phyloP scores from a whole-genome alignment of 108 stramenopile genomes.

The Pseudonitzschia pungens region DNA sequence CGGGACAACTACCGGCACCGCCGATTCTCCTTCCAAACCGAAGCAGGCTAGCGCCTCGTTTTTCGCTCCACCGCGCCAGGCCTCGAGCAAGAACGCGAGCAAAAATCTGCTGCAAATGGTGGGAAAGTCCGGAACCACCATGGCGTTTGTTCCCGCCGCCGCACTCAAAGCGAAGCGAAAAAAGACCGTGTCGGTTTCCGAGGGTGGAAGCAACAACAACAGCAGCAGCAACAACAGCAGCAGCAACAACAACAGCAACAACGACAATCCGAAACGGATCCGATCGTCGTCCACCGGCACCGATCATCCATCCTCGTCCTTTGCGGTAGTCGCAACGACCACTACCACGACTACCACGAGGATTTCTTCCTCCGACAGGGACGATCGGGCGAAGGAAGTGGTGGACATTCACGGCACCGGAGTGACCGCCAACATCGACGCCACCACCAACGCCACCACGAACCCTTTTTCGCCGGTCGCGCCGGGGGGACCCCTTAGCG shows the following conservation, averaged over 20 bases:
- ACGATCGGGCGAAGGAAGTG: background rate
- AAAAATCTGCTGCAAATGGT: constrained; percentile 41
- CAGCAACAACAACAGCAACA: background rate
- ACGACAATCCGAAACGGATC: background rate
- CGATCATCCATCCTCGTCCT: background rate
- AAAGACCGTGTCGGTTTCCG: constrained; percentile 15
- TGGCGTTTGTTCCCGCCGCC: constrained; percentile 67
- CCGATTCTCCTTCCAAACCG: background rate
- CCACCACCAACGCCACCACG: constrained; percentile 14
- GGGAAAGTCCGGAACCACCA: constrained; percentile 66
- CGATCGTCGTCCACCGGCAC: constrained; percentile 11
- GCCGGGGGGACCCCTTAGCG: background rate
- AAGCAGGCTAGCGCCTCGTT: background rate
- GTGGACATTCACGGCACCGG: constrained; percentile 13
- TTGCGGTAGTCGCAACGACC: background rate
- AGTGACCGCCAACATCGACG: background rate
- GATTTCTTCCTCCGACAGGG: background rate
- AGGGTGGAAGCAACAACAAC: background rate
- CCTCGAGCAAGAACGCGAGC: constrained; percentile 27
- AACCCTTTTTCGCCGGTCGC: background rate
- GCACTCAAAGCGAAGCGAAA: constrained; percentile 24
- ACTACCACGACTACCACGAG: constrained; percentile 10
- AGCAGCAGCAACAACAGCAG: background rate
- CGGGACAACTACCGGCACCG: background rate
- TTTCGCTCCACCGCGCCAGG: background rate